Evolutionary conservation across 2,329 filamentous ascomycete genomes (phyloP), one percentile per base, ranked within the genome.

Genomic region (Teratosphaeria zuluensis): DNA sequence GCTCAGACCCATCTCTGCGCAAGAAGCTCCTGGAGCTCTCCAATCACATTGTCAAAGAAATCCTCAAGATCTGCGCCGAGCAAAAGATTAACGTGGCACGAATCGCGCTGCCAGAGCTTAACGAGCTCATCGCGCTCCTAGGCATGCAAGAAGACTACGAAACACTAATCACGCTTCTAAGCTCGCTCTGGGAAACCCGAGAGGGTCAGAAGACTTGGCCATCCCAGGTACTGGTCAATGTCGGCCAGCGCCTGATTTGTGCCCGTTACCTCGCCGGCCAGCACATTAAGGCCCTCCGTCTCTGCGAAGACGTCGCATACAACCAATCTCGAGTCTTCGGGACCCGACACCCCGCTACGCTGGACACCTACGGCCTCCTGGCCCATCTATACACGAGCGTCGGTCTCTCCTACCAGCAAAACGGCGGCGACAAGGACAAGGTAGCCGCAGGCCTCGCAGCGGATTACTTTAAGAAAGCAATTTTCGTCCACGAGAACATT

Each of bases 241-340:
- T 82, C 31, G 80, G 80, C n/a, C 77, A 77, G 51, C 75, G 77
- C 12, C 77, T 82, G 54, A 78, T 82, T 55, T 76, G 78, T 65
- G 78, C 78, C 1, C 78, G 78, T 54, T 81, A 80, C 71, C 75
- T 78, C 51, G 75, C 77, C 33, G 76, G 76, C 48, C 71, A 76
- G 53, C 74, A 76, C 52, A 70, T 75, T 61, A 71, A 72, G 2
- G 74, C 77, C 11, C 73, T 77, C 51, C 72, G 74, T 55, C 76
- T 82, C 1, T 78, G 76, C 67, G 80, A 80, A 64, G 78, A 80
- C 65, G 81, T 82, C 58, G 77, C 77, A 46, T 82, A 82, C 73
- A 82, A 82, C 65, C 73, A 81, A 61, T 77, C 78, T 11, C 78
- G 80, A 24, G 78, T 79, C 5, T 79, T 79, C 68, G 80, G 80